Percentiles rank a stretch among this genome's conserved stretches.
phyloP scores from a whole-genome alignment of 176 grass and related monocot genomes.

The Oryza australiensis region DNA sequence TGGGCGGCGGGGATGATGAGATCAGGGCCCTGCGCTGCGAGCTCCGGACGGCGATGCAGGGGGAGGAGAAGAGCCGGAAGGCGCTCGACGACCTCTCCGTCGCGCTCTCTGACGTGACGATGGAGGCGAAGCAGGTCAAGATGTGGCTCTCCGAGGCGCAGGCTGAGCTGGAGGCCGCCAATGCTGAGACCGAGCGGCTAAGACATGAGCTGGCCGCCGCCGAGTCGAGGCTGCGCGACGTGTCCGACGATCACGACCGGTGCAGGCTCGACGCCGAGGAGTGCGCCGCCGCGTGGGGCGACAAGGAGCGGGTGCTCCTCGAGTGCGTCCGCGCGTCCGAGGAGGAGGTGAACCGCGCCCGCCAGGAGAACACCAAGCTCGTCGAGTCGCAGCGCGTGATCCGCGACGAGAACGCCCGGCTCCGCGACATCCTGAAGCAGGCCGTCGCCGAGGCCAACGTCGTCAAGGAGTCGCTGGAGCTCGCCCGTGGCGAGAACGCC shows the following conservation, averaged over 20 bases:
- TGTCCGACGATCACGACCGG: constrained; percentile 44
- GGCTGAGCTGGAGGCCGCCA: constrained; percentile 56
- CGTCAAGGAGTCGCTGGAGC: constrained; percentile 69
- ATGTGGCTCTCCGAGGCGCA: constrained; percentile 51
- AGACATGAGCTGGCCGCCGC: constrained; percentile 24
- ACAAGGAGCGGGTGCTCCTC: constrained; percentile 76
- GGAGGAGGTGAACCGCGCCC: constrained; percentile 60
- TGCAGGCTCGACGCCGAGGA: constrained; percentile 69
- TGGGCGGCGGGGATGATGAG: constrained; percentile 59
- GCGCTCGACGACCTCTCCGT: constrained; percentile 75
- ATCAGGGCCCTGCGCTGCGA: constrained; percentile 48
- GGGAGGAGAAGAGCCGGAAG: constrained; percentile 74
- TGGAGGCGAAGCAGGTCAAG: constrained; percentile 72
- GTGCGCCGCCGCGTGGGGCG: constrained; percentile 51
- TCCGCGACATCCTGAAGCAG: constrained; percentile 91
- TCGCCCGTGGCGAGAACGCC: constrained; percentile 62
- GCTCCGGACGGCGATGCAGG: constrained; percentile 50
- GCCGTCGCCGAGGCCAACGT: constrained; percentile 68
- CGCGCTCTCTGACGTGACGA: constrained; percentile 76
- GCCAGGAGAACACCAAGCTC: constrained; percentile 75
- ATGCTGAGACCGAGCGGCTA: constrained; percentile 39
- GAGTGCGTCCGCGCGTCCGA: constrained; percentile 81
- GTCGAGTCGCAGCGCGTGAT: constrained; percentile 75
- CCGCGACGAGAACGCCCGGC: constrained; percentile 83
- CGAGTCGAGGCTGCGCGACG: constrained; percentile 27